phyloP scores from a whole-genome alignment of 202 grass and related monocot species.

The Alloteropsis angusta region DNA sequence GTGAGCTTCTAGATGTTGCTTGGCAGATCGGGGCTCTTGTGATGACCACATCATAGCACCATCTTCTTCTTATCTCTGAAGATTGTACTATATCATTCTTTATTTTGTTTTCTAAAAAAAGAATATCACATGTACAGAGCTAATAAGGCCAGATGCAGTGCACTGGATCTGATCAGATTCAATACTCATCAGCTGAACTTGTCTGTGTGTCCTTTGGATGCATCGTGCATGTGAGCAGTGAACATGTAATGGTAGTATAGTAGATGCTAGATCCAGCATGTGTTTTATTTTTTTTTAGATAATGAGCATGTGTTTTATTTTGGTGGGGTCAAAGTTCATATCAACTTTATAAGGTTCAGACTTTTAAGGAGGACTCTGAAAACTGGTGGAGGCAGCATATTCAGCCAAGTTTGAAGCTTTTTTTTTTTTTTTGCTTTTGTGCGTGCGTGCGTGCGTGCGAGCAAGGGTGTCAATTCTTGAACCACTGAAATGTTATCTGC shows the following conservation, averaged over 20 bases:
- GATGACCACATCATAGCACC: slow-evolving; percentile 15
- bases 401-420: neutral
- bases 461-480: neutral
- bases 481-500: neutral
- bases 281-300: neutral
- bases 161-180: neutral
- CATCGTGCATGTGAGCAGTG: slow-evolving; percentile 1
- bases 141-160: slow-evolving; percentile 32
- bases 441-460: neutral
- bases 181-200: neutral
- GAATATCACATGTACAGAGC: neutral
- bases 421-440: neutral
- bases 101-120: neutral
- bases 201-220: neutral
- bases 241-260: neutral
- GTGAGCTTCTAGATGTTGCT: slow-evolving; percentile 42
- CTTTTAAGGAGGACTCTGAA: neutral
- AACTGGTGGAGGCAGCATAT: neutral
- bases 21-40: neutral
- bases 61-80: slow-evolving; percentile 13
- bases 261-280: neutral
- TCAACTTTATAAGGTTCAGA: slow-evolving; percentile 6
- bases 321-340: neutral
- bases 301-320: neutral
- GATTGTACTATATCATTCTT: neutral